Evolutionary conservation across 306 rosid genomes (phyloP).

Genomic region (Castanopsis chinensis): DNA sequence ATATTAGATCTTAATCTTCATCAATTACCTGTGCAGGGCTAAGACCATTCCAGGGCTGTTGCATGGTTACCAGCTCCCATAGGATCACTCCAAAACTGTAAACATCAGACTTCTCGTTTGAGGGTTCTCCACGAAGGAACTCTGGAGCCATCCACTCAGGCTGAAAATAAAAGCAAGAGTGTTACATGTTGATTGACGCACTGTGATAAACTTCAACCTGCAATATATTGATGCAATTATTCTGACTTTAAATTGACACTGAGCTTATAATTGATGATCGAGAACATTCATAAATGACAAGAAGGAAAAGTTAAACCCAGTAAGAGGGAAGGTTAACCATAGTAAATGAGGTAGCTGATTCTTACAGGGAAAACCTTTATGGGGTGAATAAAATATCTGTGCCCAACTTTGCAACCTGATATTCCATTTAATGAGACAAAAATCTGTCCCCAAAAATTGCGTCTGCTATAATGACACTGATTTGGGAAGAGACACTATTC

Average conservation of each 20-base stretch:
- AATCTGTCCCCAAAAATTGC: not conserved
- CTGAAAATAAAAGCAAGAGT: constrained; percentile 62
- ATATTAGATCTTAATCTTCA: constrained; percentile 15
- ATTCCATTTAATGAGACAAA: not conserved
- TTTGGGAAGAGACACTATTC: not conserved
- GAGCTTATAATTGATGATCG: constrained; percentile 9
- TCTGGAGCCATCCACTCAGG: constrained; percentile 99
- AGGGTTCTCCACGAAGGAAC: constrained; percentile 95
- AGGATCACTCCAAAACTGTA: constrained; percentile 93
- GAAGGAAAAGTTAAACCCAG: not conserved
- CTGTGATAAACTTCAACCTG: constrained; percentile 39
- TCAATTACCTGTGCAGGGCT: constrained; percentile 78
- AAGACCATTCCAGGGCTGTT: constrained; percentile 95
- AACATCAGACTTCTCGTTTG: constrained; percentile 94
- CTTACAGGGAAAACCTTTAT: not conserved
- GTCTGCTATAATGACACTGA: not conserved
- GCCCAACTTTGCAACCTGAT: not conserved
- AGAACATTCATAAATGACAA: constrained; percentile 1
- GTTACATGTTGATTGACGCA: constrained; percentile 43
- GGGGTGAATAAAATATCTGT: not conserved
- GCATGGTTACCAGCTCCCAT: constrained; percentile 91
- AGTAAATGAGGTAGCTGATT: not conserved
- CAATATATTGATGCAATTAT: constrained; percentile 37
- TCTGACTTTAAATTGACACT: constrained; percentile 29
- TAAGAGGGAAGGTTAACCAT: not conserved